A percentile compares a stretch with the other conserved stretches of the same genome.
Conservation (phyloP, 495 filamentous ascomycete species). For the Aspergillus ostianus region DNA sequence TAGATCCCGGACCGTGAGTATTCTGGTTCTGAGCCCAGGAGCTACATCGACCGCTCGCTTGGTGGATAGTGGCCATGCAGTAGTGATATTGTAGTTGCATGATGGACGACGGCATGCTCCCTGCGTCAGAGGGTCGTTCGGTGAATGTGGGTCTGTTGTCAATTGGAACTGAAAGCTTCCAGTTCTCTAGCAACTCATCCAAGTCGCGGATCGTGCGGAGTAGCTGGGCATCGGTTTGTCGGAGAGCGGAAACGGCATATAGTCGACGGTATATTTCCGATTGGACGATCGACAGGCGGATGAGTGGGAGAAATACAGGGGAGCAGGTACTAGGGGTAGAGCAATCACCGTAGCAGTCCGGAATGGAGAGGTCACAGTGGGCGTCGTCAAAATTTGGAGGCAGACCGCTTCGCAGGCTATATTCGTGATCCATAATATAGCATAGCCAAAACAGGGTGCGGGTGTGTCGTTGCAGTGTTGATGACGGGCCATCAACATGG, state of each 20-base stretch:
- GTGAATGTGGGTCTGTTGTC: background rate
- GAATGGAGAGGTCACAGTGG: conserved; percentile 35
- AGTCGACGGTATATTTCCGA: conserved; percentile 28
- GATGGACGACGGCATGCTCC: conserved; percentile 13
- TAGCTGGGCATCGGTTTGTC: conserved; percentile 34
- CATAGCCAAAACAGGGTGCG: conserved; percentile 36
- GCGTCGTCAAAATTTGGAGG: conserved; percentile 33
- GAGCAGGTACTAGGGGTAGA: conserved; percentile 13
- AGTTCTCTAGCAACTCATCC: conserved; percentile 34
- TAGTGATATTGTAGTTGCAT: conserved; percentile 34
- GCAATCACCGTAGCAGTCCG: conserved; percentile 16
- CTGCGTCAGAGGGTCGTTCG: conserved; percentile 3
- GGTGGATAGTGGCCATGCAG: conserved; percentile 32
- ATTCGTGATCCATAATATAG: conserved; percentile 35
- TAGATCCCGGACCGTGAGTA: conserved; percentile 18
- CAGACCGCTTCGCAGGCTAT: conserved; percentile 32
- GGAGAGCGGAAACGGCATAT: conserved; percentile 26
- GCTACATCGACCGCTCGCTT: conserved; percentile 25
- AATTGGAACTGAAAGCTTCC: conserved; percentile 20
- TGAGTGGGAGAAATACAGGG: conserved; percentile 25
- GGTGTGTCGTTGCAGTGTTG: background rate
- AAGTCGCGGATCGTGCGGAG: conserved; percentile 32
- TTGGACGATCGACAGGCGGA: conserved; percentile 30
- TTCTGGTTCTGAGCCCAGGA: conserved; percentile 14
- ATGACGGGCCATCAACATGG: background rate